These are phyloP conservation scores for Trichophaea hybrida DNA, from an alignment of 2,329 filamentous ascomycete genomes.

Conservation along the genomic window DNA sequence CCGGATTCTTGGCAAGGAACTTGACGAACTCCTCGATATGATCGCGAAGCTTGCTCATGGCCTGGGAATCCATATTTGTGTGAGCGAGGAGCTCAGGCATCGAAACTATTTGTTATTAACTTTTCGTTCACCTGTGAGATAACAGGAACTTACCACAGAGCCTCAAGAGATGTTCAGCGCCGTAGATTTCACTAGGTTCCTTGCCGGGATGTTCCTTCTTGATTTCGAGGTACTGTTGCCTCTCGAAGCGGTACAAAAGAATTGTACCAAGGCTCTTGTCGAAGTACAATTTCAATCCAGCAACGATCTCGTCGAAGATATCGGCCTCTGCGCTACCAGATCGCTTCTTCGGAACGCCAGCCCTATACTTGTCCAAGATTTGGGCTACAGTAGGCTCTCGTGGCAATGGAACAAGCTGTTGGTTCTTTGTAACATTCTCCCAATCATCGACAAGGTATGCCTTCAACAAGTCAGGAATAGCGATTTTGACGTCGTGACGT, in stretches of 20 bases:
- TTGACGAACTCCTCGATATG: constrained; percentile 74
- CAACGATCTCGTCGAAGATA: constrained; percentile 76
- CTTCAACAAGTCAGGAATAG: constrained; percentile 80
- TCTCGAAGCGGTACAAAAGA: constrained; percentile 85
- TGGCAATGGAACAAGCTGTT: constrained; percentile 75
- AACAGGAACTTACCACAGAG: constrained; percentile 55
- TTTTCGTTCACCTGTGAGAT: neutral
- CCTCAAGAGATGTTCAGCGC: constrained; percentile 78
- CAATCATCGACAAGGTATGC: constrained; percentile 91
- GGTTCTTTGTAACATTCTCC: constrained; percentile 96
- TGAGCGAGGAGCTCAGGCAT: constrained; percentile 89
- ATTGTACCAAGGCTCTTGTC: constrained; percentile 79
- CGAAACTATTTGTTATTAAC: constrained; percentile 45
- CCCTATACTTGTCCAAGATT: constrained; percentile 69
- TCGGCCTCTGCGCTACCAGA: constrained; percentile 59
- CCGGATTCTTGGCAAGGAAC: constrained; percentile 67
- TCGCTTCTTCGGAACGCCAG: constrained; percentile 42
- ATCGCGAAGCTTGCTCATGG: constrained; percentile 72
- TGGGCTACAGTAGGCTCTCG: constrained; percentile 57
- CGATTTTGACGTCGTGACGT: constrained; percentile 71
- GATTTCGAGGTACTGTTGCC: constrained; percentile 69
- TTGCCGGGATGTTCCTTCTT: constrained; percentile 47
- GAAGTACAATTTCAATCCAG: constrained; percentile 84
- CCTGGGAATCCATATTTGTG: constrained; percentile 94
- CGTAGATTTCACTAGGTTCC: constrained; percentile 67